Evolutionary conservation across 768 basidiomycete genomes (phyloP), one percentile per base, ranked within the genome.

Genomic region (Cystobasidiopsis lactophilus): DNA sequence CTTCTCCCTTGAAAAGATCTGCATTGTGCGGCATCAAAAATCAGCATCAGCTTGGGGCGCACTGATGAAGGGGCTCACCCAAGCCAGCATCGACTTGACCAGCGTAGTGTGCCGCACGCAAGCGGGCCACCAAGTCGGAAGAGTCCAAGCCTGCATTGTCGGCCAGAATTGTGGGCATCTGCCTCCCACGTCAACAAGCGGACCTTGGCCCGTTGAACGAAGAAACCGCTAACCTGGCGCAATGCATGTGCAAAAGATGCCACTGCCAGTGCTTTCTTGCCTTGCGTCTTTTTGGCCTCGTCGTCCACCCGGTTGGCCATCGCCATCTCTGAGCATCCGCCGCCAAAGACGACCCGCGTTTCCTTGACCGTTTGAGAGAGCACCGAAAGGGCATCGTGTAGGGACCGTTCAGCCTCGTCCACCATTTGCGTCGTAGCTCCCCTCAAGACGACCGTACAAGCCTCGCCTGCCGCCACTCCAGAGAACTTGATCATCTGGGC

Each of bases 381-480:
- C 3, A 98, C 93, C 0, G 86, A 91, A 10, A 98, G 79, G 3
- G 93, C 93, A 59, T 98, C 93, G 64, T 96, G 93, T 41, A 98
- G 70, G 1, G 91, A 96, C 11, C 93, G 80, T 63, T 96, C 93
- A 1, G 93, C 93, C 66, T 98, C 93, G 61, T 96, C 93, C 24
- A 98, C 81, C 91, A 98, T 98, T 66, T 98, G 93, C 57, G 80
- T 81, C 21, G 93, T 96, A 37, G 89, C 93, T 14, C 93, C 93
- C 33, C 93, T 83, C 7, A 98, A 75, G 27, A 98, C 91, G 50
- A 96, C 88, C 0, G 93, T 98, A 66, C 93, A 96, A 21, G 93
- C 93, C 67, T 91, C 79, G 13, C 91, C 91, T 19, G 91, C 88
- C 13, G 89, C 88, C 39, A 98, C 91, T 40, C 93, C 93, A 9